Base-by-base conservation (phyloP, 768 basidiomycete species). In the Tricholomella constricta region DNA sequence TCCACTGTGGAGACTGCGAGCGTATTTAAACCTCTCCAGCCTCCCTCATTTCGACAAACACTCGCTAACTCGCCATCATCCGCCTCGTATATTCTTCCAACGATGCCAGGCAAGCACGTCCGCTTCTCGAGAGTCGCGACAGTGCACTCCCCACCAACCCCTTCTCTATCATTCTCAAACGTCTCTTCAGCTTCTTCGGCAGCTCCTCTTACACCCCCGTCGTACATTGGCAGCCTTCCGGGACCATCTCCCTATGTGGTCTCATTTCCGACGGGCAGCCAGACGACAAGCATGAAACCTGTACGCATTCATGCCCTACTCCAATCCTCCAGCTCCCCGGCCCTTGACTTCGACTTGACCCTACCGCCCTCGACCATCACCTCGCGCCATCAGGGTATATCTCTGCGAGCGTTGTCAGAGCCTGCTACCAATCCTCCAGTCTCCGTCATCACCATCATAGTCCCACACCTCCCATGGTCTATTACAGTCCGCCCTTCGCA, bases 351-450 rank as follows among this genome's bases (percentile, higher is more conserved):
- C 60, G 67, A 72, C 53, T 4, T 74, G 15, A 56, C 64, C 26
- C 62, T 69, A 23, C 63, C 63, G 22, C 66, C 66, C 14, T 66
- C 72, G 2, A 59, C 54, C 15, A 62, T 68, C 26, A 52, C 59
- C 4, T 59, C 62, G 2, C 55, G 65, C 15, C 64, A 65, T 20
- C 57, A 56, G 19, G 50, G 60, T 1, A 35, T 71, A 7, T 64
- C 65, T 72, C 57, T 45, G 17, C 55, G 55, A 6, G 55, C 52
- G 0, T 61, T 73, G 12, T 53, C 56, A 19, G 71, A 73, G 55
- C 62, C 72, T 0, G 76, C 75, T 2, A 70, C 69, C 8, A 58
- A 56, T 15, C 72, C 72, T 3, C 69, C 73, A 12, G 54, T 69
- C 15, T 47, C 61, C 1, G 52, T 37, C 46, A 51, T 77, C 51